Base-by-base conservation (phyloP, 2,329 filamentous ascomycete genomes). In the Verticillium nubilum region DNA sequence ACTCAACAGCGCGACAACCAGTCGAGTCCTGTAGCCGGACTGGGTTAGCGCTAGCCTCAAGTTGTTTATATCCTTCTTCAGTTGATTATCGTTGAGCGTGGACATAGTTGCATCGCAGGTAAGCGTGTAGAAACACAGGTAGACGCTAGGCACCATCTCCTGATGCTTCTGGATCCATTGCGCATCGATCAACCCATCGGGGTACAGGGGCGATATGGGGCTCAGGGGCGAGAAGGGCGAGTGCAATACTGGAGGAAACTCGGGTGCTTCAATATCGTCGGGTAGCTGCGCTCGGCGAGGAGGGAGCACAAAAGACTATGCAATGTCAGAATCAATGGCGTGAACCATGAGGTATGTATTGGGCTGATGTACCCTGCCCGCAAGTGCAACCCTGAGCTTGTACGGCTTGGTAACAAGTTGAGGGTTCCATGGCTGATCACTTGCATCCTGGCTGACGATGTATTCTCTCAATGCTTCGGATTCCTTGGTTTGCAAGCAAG, bases 91-190 rank as follows among this genome's bases (percentile, higher is more conserved):
- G 64, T 89, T 84, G n/a, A 92, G 75, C 5, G 87, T 91, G 58
- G 88, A 87, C 60, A 88, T 84, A n/a, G 85, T 88, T 1, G 86
- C 78, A 67, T 96, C 89, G 25, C 87, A 84, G 4, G 84, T 86
- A 60, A 97, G 84, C 35, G 83, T 82, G 70, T 96, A 96, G 75
- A 96, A 95, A 64, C 88, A 89, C 31, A 96, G 73, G 65, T 91
- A 88, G 27, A 91, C 83, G 62, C 91, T 90, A 1, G 94, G 94
- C 25, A 98, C 82, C 19, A 92, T 79, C 57, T 89, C 80, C 69
- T 97, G 93, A 71, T 98, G 94, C 72, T 98, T 99, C 61, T 85
- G 84, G 58, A 96, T 80, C 94, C 94, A 99, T 62, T 85, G 76
- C 23, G 88, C 82, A 61, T 92, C 86, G 71, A 97, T 86, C 60